Percentiles rank a stretch among this genome's conserved stretches.
These are phyloP conservation scores for Boletus sensibilis DNA, from an alignment of 768 basidiomycete species.

Conservation along the genomic window DNA sequence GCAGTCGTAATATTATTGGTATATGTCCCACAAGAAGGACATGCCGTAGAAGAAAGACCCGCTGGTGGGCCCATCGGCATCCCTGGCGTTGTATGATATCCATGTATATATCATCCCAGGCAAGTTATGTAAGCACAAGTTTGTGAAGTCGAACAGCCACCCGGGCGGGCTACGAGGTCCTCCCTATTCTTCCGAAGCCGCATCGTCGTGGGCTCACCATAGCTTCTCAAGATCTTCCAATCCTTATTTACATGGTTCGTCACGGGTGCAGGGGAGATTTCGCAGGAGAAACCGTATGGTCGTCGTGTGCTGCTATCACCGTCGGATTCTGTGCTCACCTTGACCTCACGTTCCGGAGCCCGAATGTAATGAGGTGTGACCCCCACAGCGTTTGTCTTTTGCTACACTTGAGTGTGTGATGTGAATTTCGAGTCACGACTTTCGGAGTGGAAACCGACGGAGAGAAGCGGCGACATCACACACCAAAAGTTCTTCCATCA, in stretches of 20 bases:
- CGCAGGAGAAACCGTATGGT: not conserved
- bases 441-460: not conserved
- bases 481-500: not conserved
- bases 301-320: not conserved
- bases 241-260: not conserved
- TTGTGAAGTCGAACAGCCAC: not conserved
- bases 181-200: not conserved
- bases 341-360: not conserved
- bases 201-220: not conserved
- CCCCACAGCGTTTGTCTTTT: not conserved
- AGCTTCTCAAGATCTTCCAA: not conserved
- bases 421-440: not conserved
- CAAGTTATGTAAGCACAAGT: not conserved
- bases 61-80: not conserved
- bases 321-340: not conserved
- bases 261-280: not conserved
- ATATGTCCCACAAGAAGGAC: not conserved
- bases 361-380: not conserved
- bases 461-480: not conserved
- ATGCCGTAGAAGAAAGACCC: not conserved
- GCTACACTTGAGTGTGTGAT: not conserved
- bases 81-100: conserved; percentile 2
- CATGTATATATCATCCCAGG: not conserved
- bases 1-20: conserved; percentile 5
- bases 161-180: too few relatives aligned